phyloP scores from a whole-genome alignment of 345 rosid species.

The Psidium friedrichsthalianum region DNA sequence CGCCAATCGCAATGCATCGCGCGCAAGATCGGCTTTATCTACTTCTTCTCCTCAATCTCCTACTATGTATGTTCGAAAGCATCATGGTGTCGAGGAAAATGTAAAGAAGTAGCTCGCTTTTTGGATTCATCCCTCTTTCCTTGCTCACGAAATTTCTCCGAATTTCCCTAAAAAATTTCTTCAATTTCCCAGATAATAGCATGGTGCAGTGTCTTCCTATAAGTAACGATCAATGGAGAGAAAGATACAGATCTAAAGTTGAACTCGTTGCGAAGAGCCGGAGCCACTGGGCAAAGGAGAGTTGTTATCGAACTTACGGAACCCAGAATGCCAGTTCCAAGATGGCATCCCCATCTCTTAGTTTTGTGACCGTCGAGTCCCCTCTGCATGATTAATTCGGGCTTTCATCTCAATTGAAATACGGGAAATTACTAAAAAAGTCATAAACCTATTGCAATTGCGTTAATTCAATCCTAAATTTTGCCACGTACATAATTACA shows the following conservation, averaged over 20 bases:
- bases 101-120: neutral
- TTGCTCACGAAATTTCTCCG: neutral
- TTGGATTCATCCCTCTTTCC: neutral
- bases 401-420: too few relatives aligned
- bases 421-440: too few relatives aligned
- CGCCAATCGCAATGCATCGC: neutral
- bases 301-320: too few relatives aligned
- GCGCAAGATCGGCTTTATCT: neutral
- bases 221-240: neutral
- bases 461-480: too few relatives aligned
- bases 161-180: neutral
- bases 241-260: neutral
- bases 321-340: too few relatives aligned
- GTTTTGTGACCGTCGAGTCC: too few relatives aligned
- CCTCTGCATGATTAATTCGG: too few relatives aligned
- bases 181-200: neutral
- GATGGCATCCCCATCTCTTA: fast-evolving
- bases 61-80: neutral
- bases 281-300: neutral
- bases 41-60: neutral
- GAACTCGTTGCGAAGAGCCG: neutral
- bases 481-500: too few relatives aligned
- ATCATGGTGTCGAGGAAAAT: neutral
- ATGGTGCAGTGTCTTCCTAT: neutral
- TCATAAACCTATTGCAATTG: too few relatives aligned